phyloP scores from a whole-genome alignment of 495 filamentous ascomycete species.

The Penicillium arizonense region DNA sequence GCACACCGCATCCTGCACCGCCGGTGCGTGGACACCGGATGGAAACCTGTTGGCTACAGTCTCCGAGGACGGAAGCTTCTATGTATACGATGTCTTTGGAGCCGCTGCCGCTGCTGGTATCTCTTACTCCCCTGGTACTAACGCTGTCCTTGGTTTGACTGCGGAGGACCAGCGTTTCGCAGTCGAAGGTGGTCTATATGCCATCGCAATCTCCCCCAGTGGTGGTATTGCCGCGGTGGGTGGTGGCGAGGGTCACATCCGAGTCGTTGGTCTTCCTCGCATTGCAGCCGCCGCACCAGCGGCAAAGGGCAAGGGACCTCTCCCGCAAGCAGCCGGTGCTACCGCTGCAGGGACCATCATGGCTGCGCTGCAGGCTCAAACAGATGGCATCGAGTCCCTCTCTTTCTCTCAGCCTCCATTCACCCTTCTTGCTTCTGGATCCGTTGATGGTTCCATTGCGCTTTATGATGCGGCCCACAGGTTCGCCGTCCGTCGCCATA shows the following conservation, averaged over 20 bases:
- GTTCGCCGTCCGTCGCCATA: slow-evolving; percentile 78
- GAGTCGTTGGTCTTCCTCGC: slow-evolving; percentile 79
- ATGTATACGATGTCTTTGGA: slow-evolving; percentile 91
- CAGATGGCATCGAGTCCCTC: slow-evolving; percentile 81
- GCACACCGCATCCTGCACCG: slow-evolving; percentile 83
- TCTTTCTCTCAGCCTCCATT: slow-evolving; percentile 75
- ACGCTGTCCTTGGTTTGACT: slow-evolving; percentile 76
- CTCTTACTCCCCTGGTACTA: slow-evolving; percentile 63
- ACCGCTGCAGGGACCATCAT: slow-evolving; percentile 79
- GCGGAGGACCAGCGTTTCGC: slow-evolving; percentile 82
- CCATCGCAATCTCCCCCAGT: slow-evolving; percentile 74
- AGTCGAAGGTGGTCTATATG: slow-evolving; percentile 88
- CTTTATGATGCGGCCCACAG: slow-evolving; percentile 81
- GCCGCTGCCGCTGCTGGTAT: slow-evolving; percentile 74
- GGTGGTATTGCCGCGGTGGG: slow-evolving; percentile 80
- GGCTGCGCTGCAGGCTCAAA: slow-evolving; percentile 64
- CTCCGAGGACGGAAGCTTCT: slow-evolving; percentile 81
- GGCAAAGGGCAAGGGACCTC: slow-evolving; percentile 24
- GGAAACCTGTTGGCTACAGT: slow-evolving; percentile 89
- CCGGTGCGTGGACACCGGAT: slow-evolving; percentile 86
- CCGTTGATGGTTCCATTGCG: slow-evolving; percentile 86
- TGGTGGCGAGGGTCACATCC: slow-evolving; percentile 80
- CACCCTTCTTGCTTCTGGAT: slow-evolving; percentile 80
- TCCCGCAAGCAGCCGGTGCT: slow-evolving; percentile 38
- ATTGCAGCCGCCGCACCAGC: slow-evolving; percentile 41